Conservation (phyloP, 306 rosid genomes). For the Amphicarpaea edgeworthii region DNA sequence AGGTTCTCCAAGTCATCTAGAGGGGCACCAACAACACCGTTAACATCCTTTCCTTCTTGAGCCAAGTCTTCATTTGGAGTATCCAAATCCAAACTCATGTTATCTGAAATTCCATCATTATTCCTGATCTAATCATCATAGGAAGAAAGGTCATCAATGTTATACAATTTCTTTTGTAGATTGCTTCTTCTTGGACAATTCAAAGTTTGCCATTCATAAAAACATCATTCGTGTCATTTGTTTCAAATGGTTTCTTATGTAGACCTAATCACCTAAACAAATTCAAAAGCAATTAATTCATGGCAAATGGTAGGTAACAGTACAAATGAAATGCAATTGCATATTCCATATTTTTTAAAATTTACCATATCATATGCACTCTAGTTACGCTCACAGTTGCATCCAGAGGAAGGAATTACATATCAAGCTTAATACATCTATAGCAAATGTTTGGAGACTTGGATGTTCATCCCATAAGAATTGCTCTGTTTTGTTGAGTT, state of each 20-base stretch:
- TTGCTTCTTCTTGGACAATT: slow-evolving; percentile 1
- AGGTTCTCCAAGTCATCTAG: background rate
- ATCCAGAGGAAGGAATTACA: too few relatives aligned
- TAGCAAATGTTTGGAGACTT: background rate
- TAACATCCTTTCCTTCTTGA: background rate
- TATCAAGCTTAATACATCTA: too few relatives aligned
- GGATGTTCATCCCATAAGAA: background rate
- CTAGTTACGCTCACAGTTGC: too few relatives aligned
- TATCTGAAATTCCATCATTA: background rate
- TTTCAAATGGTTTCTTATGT: background rate
- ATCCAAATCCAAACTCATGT: background rate
- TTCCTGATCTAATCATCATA: background rate
- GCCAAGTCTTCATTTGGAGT: background rate
- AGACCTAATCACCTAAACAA: slow-evolving; percentile 7
- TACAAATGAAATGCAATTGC: background rate
- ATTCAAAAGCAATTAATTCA: slow-evolving; percentile 4
- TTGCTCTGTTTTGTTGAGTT: background rate
- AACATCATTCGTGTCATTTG: background rate
- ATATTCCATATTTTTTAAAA: background rate
- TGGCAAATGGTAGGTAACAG: background rate
- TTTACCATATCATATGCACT: too few relatives aligned
- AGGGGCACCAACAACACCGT: background rate
- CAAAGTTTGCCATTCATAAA: background rate
- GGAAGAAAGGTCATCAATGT: background rate
- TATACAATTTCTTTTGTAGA: background rate